These are phyloP conservation scores for Striga asiatica DNA, from an alignment of 257 asterid genomes.

Conservation along the genomic window DNA sequence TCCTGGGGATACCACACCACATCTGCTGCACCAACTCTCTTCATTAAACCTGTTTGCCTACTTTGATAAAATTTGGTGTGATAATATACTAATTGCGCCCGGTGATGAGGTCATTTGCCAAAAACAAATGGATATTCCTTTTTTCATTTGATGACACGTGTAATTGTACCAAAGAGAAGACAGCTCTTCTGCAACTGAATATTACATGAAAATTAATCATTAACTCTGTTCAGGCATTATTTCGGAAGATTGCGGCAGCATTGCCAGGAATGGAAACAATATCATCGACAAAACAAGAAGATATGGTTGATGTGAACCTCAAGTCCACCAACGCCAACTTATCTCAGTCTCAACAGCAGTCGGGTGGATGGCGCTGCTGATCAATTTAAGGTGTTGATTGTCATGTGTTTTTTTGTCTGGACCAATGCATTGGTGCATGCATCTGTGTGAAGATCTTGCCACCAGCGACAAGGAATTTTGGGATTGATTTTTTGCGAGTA, in stretches of 20 bases:
- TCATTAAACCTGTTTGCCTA: no score
- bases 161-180: not conserved
- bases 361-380: constrained; percentile 92
- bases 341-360: constrained; percentile 56
- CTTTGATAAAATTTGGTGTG: no score
- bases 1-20: no score
- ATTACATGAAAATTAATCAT: not conserved
- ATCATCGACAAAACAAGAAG: constrained; percentile 84
- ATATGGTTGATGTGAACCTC: constrained; percentile 92
- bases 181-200: not conserved
- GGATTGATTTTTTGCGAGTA: no score
- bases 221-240: constrained; percentile 44
- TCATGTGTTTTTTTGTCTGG: constrained; percentile 2
- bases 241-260: constrained; percentile 88
- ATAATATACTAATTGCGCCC: no score
- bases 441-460: no score
- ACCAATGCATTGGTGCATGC: constrained; percentile 13
- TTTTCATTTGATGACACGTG: not conserved
- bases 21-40: no score
- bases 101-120: no score
- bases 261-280: constrained; percentile 93
- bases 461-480: no score
- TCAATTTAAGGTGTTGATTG: not conserved
- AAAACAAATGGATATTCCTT: no score
- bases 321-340: constrained; percentile 64